Evolutionary conservation across 1,284 basidiomycete species (phyloP).

Genomic region (Schizophyllum amplum): DNA sequence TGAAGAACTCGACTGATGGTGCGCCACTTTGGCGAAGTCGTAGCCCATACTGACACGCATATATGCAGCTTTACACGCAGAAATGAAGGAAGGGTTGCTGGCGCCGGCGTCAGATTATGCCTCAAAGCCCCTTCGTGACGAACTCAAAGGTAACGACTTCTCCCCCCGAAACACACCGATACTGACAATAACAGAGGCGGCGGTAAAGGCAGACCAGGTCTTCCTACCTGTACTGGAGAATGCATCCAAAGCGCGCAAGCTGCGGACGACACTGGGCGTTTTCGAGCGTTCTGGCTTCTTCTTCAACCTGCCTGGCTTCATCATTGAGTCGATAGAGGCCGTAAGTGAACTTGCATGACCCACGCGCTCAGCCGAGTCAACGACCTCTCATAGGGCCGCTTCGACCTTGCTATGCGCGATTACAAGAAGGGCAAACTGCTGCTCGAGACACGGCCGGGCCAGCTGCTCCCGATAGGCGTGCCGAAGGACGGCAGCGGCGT

Average conservation of each 20-base stretch:
- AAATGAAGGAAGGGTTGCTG: slow-evolving; percentile 90
- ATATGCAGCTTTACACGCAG: slow-evolving; percentile 71
- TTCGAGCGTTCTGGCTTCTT: slow-evolving; percentile 98
- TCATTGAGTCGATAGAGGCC: slow-evolving; percentile 87
- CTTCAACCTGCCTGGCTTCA: slow-evolving; percentile 91
- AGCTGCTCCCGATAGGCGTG: slow-evolving; percentile 52
- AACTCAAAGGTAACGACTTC: slow-evolving; percentile 65
- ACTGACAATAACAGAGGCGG: slow-evolving; percentile 48
- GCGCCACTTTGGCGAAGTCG: slow-evolving; percentile 16
- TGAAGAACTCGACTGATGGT: slow-evolving; percentile 96
- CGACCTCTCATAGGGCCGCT: slow-evolving; percentile 90
- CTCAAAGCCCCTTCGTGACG: slow-evolving; percentile 73
- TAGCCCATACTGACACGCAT: slow-evolving; percentile 2
- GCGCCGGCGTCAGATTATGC: slow-evolving; percentile 75
- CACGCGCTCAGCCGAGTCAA: too few relatives aligned
- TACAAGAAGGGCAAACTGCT: slow-evolving; percentile 97
- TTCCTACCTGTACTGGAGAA: slow-evolving; percentile 97
- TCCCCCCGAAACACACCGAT: slow-evolving; percentile 4
- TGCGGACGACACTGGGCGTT: slow-evolving; percentile 88
- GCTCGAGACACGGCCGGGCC: slow-evolving; percentile 80
- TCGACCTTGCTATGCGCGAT: slow-evolving; percentile 89
- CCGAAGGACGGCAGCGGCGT: slow-evolving; percentile 33
- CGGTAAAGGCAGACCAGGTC: slow-evolving; percentile 89
- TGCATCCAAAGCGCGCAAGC: slow-evolving; percentile 87
- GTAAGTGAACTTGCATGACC: too few relatives aligned